A percentile compares a stretch with the other conserved stretches of the same genome.
Evolutionary conservation across 225 moss, liverwort and hornwort genomes (phyloP).

Genomic region (Pseudisothecium myosuroides): DNA sequence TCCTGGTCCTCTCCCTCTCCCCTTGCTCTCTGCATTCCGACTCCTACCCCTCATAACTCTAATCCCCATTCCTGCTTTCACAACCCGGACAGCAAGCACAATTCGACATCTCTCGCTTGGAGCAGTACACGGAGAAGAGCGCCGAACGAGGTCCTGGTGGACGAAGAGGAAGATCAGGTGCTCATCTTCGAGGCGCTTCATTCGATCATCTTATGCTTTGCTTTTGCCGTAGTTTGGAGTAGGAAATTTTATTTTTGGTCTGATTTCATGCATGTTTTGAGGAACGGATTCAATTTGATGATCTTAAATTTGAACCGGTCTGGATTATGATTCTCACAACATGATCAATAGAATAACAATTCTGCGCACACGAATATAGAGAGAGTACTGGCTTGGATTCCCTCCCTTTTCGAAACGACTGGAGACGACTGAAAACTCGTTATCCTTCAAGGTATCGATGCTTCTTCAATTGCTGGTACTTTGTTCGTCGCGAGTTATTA

Average conservation of each 20-base stretch:
- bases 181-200: conserved; percentile 52
- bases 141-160: conserved; percentile 42
- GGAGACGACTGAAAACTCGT: background rate
- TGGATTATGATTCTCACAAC: background rate
- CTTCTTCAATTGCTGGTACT: background rate
- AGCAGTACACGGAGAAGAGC: conserved; percentile 21
- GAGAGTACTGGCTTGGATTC: background rate
- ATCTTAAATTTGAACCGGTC: background rate
- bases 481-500: background rate
- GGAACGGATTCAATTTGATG: background rate
- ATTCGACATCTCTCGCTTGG: conserved; percentile 32
- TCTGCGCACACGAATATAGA: background rate
- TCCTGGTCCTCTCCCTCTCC: background rate
- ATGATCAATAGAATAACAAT: background rate
- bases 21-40: background rate
- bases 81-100: background rate
- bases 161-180: conserved; percentile 62
- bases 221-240: background rate
- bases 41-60: too few species aligned
- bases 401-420: background rate
- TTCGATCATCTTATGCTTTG: background rate
- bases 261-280: background rate
- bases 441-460: background rate
- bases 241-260: background rate
- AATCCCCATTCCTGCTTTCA: background rate